Evolutionary conservation across 2,329 filamentous ascomycete species (phyloP).

Genomic region (Cladosporium austrohemisphaericum): DNA sequence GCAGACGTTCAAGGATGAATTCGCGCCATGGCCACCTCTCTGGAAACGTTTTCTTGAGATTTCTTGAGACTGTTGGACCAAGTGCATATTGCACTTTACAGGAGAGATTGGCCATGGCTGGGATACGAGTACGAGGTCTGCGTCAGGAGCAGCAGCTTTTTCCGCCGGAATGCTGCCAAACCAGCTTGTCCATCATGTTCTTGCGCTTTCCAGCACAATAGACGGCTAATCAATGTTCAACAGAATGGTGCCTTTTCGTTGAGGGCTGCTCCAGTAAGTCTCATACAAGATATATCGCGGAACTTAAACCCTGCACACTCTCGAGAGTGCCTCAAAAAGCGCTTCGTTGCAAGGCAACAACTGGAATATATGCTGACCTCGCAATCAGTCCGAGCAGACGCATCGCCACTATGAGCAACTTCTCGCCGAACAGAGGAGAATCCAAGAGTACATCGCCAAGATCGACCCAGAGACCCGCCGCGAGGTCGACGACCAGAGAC

Average conservation of each 20-base stretch:
- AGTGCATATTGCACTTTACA: too few relatives aligned
- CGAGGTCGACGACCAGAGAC: constrained; percentile 78
- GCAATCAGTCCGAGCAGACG: constrained; percentile 80
- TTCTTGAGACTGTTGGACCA: not conserved
- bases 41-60: not conserved
- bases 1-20: too few relatives aligned
- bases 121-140: too few relatives aligned
- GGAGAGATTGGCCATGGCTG: too few relatives aligned
- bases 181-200: not conserved
- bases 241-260: constrained; percentile 8
- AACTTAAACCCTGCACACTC: too few relatives aligned
- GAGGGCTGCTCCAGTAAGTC: constrained; percentile 13
- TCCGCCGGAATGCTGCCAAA: not conserved
- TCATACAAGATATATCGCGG: too few relatives aligned
- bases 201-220: not conserved
- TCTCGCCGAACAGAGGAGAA: constrained; percentile 80
- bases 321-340: not conserved
- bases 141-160: too few relatives aligned
- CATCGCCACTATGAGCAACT: constrained; percentile 88
- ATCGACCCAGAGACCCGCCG: constrained; percentile 79
- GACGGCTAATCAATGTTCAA: not conserved
- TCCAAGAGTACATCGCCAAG: constrained; percentile 88
- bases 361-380: not conserved
- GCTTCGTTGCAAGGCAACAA: not conserved
- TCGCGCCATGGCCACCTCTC: not conserved